These are phyloP conservation scores for Neonectria magnoliae DNA, from an alignment of 2,329 filamentous ascomycete genomes.

Conservation along the genomic window DNA sequence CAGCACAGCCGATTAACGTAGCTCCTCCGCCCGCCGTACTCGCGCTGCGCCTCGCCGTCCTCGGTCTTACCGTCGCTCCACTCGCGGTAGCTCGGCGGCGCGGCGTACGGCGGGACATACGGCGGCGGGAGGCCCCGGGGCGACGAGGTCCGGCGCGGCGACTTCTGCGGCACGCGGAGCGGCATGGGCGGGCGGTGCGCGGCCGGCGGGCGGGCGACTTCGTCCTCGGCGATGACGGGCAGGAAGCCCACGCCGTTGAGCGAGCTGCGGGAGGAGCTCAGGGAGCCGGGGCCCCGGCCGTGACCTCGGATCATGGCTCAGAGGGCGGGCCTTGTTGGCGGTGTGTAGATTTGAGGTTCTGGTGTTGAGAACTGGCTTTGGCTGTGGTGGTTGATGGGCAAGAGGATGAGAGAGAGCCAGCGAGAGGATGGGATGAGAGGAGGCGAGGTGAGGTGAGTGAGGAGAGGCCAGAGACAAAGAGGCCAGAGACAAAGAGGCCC, in stretches of 20 bases:
- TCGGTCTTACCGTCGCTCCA: constrained; percentile 26
- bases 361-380: neutral
- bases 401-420: neutral
- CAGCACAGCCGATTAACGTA: constrained; percentile 43
- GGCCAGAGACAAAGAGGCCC: neutral
- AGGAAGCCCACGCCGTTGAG: constrained; percentile 45
- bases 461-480: neutral
- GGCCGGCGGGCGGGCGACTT: constrained; percentile 31
- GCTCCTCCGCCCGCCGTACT: constrained; percentile 21
- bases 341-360: neutral
- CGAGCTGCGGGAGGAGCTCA: constrained; percentile 40
- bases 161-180: neutral
- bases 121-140: constrained; percentile 38
- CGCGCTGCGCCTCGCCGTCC: constrained; percentile 23
- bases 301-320: constrained; percentile 32
- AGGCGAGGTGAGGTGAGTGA: no score
- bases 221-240: constrained; percentile 52
- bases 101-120: constrained; percentile 35
- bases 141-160: constrained; percentile 13
- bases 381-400: neutral
- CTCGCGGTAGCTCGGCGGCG: constrained; percentile 34
- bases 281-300: constrained; percentile 22
- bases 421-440: neutral
- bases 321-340: neutral
- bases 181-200: neutral